Conservation (phyloP, 2,329 filamentous ascomycete species). For the Phaeophleospora eucalypticola region DNA sequence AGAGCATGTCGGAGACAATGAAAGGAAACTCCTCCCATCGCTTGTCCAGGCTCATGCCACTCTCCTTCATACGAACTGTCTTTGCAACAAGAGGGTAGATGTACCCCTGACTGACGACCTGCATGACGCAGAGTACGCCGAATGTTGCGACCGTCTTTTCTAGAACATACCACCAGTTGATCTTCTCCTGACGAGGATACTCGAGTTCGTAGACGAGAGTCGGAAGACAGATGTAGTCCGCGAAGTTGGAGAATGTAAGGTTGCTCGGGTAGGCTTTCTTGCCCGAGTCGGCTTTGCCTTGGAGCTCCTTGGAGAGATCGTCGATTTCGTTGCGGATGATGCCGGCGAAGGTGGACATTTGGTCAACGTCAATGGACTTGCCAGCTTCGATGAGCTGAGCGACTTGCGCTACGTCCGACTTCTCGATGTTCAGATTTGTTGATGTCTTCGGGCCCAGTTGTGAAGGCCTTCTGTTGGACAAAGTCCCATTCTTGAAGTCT, state of each 20-base stretch:
- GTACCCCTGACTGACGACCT: slow-evolving; percentile 69
- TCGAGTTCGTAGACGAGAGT: slow-evolving; percentile 76
- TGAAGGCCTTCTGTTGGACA: slow-evolving; percentile 31
- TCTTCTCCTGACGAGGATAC: slow-evolving; percentile 66
- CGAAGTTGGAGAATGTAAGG: slow-evolving; percentile 53
- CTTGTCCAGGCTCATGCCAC: slow-evolving; percentile 55
- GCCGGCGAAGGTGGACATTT: slow-evolving; percentile 60
- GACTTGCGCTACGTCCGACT: slow-evolving; percentile 58
- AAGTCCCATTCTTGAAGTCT: slow-evolving; percentile 7
- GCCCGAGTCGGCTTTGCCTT: slow-evolving; percentile 54
- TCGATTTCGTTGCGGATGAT: slow-evolving; percentile 65
- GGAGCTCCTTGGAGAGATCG: slow-evolving; percentile 60
- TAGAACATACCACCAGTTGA: slow-evolving; percentile 70
- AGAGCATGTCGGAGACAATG: slow-evolving; percentile 70
- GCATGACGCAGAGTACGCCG: slow-evolving; percentile 73
- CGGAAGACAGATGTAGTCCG: slow-evolving; percentile 70
- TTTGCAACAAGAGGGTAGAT: slow-evolving; percentile 72
- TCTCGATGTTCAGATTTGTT: slow-evolving; percentile 44
- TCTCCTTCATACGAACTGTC: slow-evolving; percentile 64
- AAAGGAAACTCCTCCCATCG: slow-evolving; percentile 67
- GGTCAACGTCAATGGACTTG: slow-evolving; percentile 56
- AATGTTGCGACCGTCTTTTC: slow-evolving; percentile 69
- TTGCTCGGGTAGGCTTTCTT: slow-evolving; percentile 63
- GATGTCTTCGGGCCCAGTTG: slow-evolving; percentile 37
- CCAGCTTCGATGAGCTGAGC: slow-evolving; percentile 59